Base-by-base conservation (phyloP, 345 rosid genomes). In the Acer saccharum region DNA sequence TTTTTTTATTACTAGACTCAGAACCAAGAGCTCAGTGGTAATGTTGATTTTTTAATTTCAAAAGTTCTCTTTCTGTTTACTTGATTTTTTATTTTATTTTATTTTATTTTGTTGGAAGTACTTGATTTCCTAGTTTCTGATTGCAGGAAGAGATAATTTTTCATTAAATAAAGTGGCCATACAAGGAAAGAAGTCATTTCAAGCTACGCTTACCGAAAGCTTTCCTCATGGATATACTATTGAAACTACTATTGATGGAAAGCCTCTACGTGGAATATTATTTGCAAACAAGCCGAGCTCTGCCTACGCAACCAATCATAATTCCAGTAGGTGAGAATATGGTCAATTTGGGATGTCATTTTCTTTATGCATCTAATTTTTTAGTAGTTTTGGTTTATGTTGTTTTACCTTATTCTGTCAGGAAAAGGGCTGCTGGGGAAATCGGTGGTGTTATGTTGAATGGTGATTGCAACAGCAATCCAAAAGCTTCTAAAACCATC, bases 171-270 rank as follows among this genome's bases (percentile, higher is more conserved):
- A 82, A 32, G 83, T 85, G 21, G 76, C 76, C 79, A 77, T 74
- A 75, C 85, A 87, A 81, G 98, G 92, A 74, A 97, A 90, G 87
- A 90, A 83, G 85, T 79, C 82, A 78, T 97, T 97, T 87, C 92
- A 93, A 71, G 98, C 99, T 43, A 90, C 79, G 78, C 87, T 97
- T 83, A 89, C 91, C 3, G 91, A 94, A 88, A 88, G 86, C 79
- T 88, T 86, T 71, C 87, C 89, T 35, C 87, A 85, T 85, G 96
- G 98, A 69, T 93, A 87, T 87, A 88, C 91, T 61, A 86, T 97
- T 63, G 97, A 97, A 84, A 94, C 99, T 62, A 77, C 84, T 73
- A 90, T 97, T 77, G 93, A 89, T 73, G 99, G 99, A 75, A 94
- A 89, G 86, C 85, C 90, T 82, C 88, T 97, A 29, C 93, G 91